Base-by-base conservation (phyloP, 169 alveolate species). In the Condylostoma magnum region DNA sequence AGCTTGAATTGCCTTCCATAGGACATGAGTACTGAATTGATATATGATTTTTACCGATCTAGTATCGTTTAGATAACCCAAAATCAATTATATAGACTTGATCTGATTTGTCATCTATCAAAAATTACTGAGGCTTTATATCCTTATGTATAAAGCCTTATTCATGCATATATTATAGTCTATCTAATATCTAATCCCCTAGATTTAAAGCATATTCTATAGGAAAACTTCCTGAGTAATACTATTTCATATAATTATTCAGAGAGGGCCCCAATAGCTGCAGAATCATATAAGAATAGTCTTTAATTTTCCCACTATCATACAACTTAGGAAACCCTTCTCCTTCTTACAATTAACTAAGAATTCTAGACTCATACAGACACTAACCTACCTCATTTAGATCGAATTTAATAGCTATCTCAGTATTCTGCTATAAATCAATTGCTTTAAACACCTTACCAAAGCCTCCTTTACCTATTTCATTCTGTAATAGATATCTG, bases 1-100 rank as follows among this genome's bases (percentile, higher is more conserved):
- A 92, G 38, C 94, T 73, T 0, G 90, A 95, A 38, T 95, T 92
- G 28, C 97, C 97, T 34, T 85, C 80, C 74, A 89, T 75, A 43
- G 36, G 28, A 18, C 30, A 6, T 10, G 36, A 20, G 18, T 60
- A n/a, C 56, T 27, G 25, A 4, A 36, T 22, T 8, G 37, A 34
- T 10, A 41, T n/a, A n/a, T 60, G 71, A n/a, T 60, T 33, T n/a
- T 36, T 60, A 0, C 18, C 8, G 0, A 46, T 10, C 25, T 12
- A 12, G 25, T 66, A 66, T 2, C 28, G 15, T 30, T 47, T 66
- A 15, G 65, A 8, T 15, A 47, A 8, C 1, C 75, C 75, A 47
- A 66, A 66, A 30, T 66, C 75, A 27, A 66, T 47, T 10, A 66
- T 46, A 18, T 66, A 46, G 2, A 66, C 25, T 1, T 25, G 10